A percentile compares a stretch with the other conserved stretches of the same genome.
Conservation (phyloP, 805 yeast genomes). For the Ogataea ganodermae region DNA sequence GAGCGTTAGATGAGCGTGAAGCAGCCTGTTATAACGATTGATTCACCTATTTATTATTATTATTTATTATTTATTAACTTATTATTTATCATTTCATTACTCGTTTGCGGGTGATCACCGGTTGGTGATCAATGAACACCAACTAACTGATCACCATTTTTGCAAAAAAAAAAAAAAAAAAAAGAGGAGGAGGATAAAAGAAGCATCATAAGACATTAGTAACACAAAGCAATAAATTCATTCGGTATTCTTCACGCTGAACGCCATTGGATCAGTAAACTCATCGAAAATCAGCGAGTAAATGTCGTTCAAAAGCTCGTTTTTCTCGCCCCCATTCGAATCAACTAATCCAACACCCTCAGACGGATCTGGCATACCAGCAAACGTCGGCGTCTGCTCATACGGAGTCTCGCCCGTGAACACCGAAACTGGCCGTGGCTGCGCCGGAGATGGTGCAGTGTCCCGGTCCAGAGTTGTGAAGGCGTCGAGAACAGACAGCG, state of each 20-base stretch:
- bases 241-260: slow-evolving; percentile 22
- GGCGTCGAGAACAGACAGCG: slow-evolving; percentile 21
- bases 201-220: background rate
- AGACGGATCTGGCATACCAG: background rate
- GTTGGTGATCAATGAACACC: background rate
- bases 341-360: background rate
- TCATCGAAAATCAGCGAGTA: slow-evolving; percentile 50
- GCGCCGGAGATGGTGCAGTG: background rate
- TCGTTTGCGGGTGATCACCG: background rate
- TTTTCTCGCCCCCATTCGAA: slow-evolving; percentile 18
- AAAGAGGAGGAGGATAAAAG: background rate
- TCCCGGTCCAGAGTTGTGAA: slow-evolving; percentile 16
- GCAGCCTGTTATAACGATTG: background rate
- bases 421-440: background rate
- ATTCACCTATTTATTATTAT: slow-evolving; percentile 17
- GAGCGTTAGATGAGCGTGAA: slow-evolving; percentile 2
- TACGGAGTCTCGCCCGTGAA: slow-evolving; percentile 2
- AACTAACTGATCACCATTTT: no score
- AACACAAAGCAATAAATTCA: background rate
- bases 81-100: slow-evolving; percentile 11
- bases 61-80: slow-evolving; percentile 11
- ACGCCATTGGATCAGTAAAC: slow-evolving; percentile 40
- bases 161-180: no score
- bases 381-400: background rate
- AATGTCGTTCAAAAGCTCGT: slow-evolving; percentile 42